A percentile compares a stretch with the other conserved stretches of the same genome.
Evolutionary conservation across 306 rosid species (phyloP).

Genomic region (Psophocarpus tetragonolobus): DNA sequence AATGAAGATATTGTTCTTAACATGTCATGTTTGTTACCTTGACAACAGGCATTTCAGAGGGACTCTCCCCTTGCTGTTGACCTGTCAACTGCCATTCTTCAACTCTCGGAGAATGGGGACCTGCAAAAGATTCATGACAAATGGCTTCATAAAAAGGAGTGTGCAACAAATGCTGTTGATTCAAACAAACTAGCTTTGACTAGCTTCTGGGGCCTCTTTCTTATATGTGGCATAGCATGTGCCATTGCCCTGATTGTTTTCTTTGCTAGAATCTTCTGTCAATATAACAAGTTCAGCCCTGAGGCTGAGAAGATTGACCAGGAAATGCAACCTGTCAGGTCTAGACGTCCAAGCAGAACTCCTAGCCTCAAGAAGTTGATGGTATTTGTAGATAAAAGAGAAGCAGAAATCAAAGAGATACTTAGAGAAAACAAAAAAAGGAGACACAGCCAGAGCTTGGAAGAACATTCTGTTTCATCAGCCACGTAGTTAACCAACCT

Average conservation of each 20-base stretch:
- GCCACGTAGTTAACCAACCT: slow-evolving; percentile 20
- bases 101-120: slow-evolving; percentile 84
- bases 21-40: neutral
- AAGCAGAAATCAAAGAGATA: slow-evolving; percentile 60
- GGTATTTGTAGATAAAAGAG: slow-evolving; percentile 67
- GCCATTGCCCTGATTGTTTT: slow-evolving; percentile 53
- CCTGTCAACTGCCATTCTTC: slow-evolving; percentile 86
- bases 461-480: slow-evolving; percentile 22
- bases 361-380: slow-evolving; percentile 54
- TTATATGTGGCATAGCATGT: slow-evolving; percentile 63
- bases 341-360: slow-evolving; percentile 35
- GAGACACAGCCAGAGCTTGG: slow-evolving; percentile 30
- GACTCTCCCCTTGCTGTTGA: slow-evolving; percentile 92
- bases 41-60: slow-evolving; percentile 78
- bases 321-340: slow-evolving; percentile 41
- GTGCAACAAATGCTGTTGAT: slow-evolving; percentile 41
- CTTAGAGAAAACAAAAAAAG: slow-evolving; percentile 48
- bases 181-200: slow-evolving; percentile 53
- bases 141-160: slow-evolving; percentile 57
- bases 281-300: slow-evolving; percentile 53
- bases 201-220: slow-evolving; percentile 91
- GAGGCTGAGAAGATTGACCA: slow-evolving; percentile 38
- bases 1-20: slow-evolving; percentile 1
- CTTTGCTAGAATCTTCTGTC: slow-evolving; percentile 51
- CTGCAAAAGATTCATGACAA: slow-evolving; percentile 76